Conservation (phyloP, 106 monocot genomes). For the Alisma plantagoaquatica region DNA sequence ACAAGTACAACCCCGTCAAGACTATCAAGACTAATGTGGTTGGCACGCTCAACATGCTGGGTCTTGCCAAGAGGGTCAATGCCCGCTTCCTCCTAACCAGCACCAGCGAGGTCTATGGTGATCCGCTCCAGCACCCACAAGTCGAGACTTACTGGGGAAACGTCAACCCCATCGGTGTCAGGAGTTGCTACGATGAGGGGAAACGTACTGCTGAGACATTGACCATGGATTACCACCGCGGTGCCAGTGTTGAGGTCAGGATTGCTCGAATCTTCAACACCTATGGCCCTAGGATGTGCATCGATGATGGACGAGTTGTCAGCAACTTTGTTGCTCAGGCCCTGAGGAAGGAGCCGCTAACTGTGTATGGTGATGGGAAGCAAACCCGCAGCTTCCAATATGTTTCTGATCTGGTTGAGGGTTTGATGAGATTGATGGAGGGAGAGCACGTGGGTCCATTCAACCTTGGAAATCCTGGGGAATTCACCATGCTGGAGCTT, state of each 20-base stretch:
- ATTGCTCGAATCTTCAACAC: slow-evolving; percentile 92
- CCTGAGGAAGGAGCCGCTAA: slow-evolving; percentile 56
- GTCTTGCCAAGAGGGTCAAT: slow-evolving; percentile 62
- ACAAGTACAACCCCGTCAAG: slow-evolving; percentile 83
- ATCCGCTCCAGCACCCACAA: too few species aligned
- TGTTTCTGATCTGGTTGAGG: slow-evolving; percentile 27
- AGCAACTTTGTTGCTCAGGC: slow-evolving; percentile 55
- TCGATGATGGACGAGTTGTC: slow-evolving; percentile 82
- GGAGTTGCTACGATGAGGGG: too few species aligned
- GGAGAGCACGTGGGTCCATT: too few species aligned
- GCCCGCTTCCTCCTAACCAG: too few species aligned
- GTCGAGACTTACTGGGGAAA: too few species aligned
- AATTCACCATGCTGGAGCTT: too few species aligned
- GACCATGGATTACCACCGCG: slow-evolving; percentile 89
- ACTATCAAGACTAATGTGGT: slow-evolving; percentile 89
- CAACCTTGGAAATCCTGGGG: too few species aligned
- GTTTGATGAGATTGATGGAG: slow-evolving; percentile 64
- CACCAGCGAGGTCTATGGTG: too few species aligned
- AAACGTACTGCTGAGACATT: slow-evolving; percentile 79
- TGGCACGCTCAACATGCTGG: slow-evolving; percentile 83
- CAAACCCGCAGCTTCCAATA: slow-evolving; percentile 63
- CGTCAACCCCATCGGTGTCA: too few species aligned
- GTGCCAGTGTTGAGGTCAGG: slow-evolving; percentile 69
- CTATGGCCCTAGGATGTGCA: slow-evolving; percentile 87
- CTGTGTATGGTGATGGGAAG: slow-evolving; percentile 65